A percentile compares a stretch with the other conserved stretches of the same genome.
phyloP scores from a whole-genome alignment of 2,329 filamentous ascomycete species.

The Pseudogymnoascus sp. region DNA sequence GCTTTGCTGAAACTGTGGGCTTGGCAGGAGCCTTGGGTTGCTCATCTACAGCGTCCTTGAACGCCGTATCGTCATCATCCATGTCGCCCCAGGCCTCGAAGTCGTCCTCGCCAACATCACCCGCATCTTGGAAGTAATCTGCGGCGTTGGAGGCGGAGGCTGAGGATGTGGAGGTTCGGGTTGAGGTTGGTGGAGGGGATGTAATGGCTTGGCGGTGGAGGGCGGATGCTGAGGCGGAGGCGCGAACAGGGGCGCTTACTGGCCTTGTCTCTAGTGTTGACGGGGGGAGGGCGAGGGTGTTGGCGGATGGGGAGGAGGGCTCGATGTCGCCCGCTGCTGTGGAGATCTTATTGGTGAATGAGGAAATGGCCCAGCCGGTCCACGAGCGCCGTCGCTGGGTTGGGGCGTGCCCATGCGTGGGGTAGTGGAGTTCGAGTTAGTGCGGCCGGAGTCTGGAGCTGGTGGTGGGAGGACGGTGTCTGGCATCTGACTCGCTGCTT shows the following conservation, averaged over 20 bases:
- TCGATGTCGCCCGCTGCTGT: conserved; percentile 82
- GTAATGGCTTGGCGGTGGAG: conserved; percentile 55
- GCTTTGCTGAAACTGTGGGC: conserved; percentile 31
- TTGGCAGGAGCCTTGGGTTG: conserved; percentile 18
- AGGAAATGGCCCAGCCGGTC: conserved; percentile 97
- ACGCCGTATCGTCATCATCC: conserved; percentile 48
- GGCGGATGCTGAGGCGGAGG: conserved; percentile 48
- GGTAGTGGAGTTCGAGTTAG: conserved; percentile 36
- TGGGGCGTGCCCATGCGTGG: conserved; percentile 78
- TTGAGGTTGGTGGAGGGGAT: conserved; percentile 41
- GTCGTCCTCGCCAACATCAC: conserved; percentile 51
- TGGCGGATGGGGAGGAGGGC: conserved; percentile 38
- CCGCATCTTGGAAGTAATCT: conserved; percentile 49
- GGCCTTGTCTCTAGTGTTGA: conserved; percentile 31
- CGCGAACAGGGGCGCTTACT: conserved; percentile 28
- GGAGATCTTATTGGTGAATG: conserved; percentile 91
- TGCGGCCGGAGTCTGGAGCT: conserved; percentile 37
- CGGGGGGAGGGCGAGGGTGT: conserved; percentile 36
- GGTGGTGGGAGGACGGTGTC: conserved; percentile 70
- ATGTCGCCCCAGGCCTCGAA: conserved; percentile 70
- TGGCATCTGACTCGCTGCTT: conserved; percentile 69
- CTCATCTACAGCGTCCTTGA: conserved; percentile 33
- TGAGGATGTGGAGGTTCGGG: conserved; percentile 43
- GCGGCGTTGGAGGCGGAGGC: conserved; percentile 37
- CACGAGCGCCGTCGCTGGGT: conserved; percentile 59